Evolutionary conservation across 257 asterid species (phyloP).

Genomic region (Paulownia fortunei): DNA sequence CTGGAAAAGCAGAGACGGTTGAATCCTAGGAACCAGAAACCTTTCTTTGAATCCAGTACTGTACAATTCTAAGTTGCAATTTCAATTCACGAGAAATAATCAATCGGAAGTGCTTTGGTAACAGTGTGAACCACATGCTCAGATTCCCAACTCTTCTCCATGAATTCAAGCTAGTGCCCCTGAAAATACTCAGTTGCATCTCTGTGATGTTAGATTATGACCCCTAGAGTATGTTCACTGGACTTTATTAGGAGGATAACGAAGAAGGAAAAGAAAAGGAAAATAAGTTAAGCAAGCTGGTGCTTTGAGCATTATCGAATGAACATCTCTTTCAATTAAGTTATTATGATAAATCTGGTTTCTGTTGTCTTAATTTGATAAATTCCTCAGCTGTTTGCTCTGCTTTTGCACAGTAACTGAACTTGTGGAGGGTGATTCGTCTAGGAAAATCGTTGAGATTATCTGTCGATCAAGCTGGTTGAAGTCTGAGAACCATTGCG

Average conservation of each 20-base stretch:
- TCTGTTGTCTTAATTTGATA: slow-evolving; percentile 4
- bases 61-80: neutral
- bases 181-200: too few species aligned
- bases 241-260: too few species aligned
- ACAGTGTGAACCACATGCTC: neutral
- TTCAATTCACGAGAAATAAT: neutral
- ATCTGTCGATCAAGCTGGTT: slow-evolving; percentile 81
- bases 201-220: neutral
- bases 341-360: neutral
- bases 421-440: slow-evolving; percentile 88
- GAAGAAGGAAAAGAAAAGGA: neutral
- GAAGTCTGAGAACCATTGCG: slow-evolving; percentile 59
- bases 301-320: neutral
- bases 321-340: neutral
- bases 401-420: slow-evolving; percentile 70
- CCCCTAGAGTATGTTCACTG: too few species aligned
- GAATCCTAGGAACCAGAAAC: too few species aligned
- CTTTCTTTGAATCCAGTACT: neutral
- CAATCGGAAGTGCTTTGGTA: too few species aligned
- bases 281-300: neutral
- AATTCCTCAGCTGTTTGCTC: neutral
- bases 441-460: slow-evolving; percentile 87
- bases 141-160: neutral
- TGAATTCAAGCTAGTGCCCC: neutral
- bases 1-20: neutral